phyloP scores from a whole-genome alignment of 176 grass and related monocot species.

The Aegilops umbellulata region DNA sequence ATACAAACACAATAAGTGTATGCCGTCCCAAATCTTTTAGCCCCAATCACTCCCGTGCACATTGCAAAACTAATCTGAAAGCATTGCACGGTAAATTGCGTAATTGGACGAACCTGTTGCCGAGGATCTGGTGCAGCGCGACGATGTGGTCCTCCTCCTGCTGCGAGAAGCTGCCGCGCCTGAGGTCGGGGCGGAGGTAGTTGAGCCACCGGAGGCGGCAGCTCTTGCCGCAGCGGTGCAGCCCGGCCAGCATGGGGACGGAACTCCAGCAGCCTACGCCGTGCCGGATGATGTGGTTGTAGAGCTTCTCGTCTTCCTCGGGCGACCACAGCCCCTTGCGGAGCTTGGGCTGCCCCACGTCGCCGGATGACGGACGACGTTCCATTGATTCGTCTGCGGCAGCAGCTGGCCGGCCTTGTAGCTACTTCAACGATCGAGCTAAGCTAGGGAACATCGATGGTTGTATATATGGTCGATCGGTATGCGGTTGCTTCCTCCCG shows the following conservation, averaged over 20 bases:
- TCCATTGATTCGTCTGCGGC: conserved; percentile 36
- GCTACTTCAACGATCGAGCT: too few species aligned
- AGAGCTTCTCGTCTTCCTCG: conserved; percentile 88
- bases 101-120: not conserved
- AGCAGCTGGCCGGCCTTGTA: too few species aligned
- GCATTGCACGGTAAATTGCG: too few species aligned
- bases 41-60: too few species aligned
- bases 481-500: too few species aligned
- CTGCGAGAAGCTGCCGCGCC: not conserved
- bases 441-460: too few species aligned
- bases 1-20: too few species aligned
- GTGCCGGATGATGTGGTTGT: conserved; percentile 84
- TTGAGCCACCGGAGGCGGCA: conserved; percentile 12
- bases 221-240: conserved; percentile 9
- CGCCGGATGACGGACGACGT: conserved; percentile 39
- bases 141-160: conserved; percentile 14
- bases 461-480: too few species aligned
- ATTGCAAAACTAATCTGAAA: too few species aligned
- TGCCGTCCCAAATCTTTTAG: not conserved
- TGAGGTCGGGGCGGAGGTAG: conserved; percentile 4
- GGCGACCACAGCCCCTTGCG: conserved; percentile 88
- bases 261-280: conserved; percentile 93
- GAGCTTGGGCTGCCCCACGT: conserved; percentile 59
- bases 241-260: conserved; percentile 63
- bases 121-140: not conserved